A percentile compares a stretch with the other conserved stretches of the same genome.
Evolutionary conservation across 2,329 filamentous ascomycete genomes (phyloP).

Genomic region (Hymenoscyphus fraxineus): DNA sequence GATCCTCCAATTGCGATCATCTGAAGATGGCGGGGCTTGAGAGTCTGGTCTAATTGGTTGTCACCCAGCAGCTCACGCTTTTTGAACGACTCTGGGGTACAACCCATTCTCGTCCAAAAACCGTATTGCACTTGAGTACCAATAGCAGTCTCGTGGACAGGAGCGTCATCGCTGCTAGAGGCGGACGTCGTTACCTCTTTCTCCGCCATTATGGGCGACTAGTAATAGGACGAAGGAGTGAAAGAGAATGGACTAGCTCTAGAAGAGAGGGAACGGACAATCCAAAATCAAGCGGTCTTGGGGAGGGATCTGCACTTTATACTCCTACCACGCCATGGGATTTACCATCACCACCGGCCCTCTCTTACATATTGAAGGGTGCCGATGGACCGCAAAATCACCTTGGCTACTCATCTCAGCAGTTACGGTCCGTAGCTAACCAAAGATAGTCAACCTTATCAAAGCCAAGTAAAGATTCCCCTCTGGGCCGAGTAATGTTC

Average conservation of each 20-base stretch:
- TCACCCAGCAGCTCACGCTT: conserved; percentile 29
- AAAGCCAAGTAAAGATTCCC: neutral
- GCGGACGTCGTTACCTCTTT: conserved; percentile 12
- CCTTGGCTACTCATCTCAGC: neutral
- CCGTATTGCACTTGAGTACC: conserved; percentile 21
- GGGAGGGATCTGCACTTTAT: neutral
- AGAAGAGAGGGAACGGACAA: neutral
- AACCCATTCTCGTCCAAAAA: conserved; percentile 40
- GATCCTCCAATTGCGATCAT: conserved; percentile 96
- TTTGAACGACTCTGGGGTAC: conserved; percentile 39
- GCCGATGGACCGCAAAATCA: neutral
- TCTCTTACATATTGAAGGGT: neutral
- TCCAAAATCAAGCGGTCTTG: neutral
- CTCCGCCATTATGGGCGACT: neutral
- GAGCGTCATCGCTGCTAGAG: conserved; percentile 9
- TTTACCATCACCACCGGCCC: neutral
- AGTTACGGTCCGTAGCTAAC: neutral
- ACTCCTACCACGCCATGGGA: neutral
- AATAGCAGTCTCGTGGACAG: conserved; percentile 12
- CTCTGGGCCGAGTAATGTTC: neutral
- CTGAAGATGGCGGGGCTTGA: conserved; percentile 82
- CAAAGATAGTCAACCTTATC: neutral
- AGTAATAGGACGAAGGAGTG: neutral
- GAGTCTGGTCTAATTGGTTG: conserved; percentile 63
- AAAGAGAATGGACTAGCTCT: neutral